Evolutionary conservation across 176 grass and related monocot genomes (phyloP).

Genomic region (Lolium multiflorum): DNA sequence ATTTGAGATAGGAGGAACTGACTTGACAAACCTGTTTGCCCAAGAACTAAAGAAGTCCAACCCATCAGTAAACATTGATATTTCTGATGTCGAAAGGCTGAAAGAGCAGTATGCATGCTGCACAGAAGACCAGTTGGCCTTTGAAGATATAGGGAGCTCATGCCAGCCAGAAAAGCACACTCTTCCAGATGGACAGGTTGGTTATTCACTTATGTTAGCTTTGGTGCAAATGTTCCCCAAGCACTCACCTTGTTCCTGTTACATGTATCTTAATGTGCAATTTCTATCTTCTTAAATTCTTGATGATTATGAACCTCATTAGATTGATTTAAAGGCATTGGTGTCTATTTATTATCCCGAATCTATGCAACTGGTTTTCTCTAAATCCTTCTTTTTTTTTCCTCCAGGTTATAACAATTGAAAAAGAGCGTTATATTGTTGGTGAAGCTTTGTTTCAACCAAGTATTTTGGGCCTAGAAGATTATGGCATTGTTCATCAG

Average conservation of each 20-base stretch:
- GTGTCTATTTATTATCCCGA: neutral
- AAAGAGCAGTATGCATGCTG: constrained; percentile 92
- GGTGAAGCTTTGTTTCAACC: constrained; percentile 99
- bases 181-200: constrained; percentile 98
- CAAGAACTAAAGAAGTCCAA: constrained; percentile 86
- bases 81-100: constrained; percentile 83
- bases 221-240: constrained; percentile 18
- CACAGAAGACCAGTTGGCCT: constrained; percentile 71
- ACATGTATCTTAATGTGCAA: constrained; percentile 24
- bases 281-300: constrained; percentile 7
- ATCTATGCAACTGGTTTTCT: neutral
- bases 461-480: constrained; percentile 82
- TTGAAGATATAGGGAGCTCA: constrained; percentile 65
- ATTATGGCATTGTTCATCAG: constrained; percentile 95
- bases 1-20: constrained; percentile 89
- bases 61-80: constrained; percentile 76
- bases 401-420: constrained; percentile 82
- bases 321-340: neutral
- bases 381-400: constrained; percentile 19
- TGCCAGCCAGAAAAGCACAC: constrained; percentile 80
- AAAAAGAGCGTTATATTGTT: constrained; percentile 78
- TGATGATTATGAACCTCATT: neutral
- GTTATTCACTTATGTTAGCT: constrained; percentile 26
- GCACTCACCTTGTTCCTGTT: constrained; percentile 6
- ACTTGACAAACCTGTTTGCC: constrained; percentile 91